A percentile compares a stretch with the other conserved stretches of the same genome.
Conservation (phyloP, 345 rosid genomes). For the Citrus cavaleriei region DNA sequence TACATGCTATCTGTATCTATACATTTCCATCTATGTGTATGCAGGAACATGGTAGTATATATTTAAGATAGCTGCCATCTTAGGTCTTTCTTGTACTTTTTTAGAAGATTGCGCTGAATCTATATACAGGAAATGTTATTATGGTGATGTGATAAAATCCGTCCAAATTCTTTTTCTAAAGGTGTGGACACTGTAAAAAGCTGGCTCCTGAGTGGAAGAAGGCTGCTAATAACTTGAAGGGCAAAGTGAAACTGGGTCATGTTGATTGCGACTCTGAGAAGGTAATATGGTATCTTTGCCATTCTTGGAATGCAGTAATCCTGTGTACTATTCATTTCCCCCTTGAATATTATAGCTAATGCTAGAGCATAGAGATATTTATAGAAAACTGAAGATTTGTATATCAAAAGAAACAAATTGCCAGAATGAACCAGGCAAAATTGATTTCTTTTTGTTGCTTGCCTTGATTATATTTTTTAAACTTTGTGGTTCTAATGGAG, state of each 20-base stretch:
- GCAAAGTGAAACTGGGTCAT: conserved; percentile 93
- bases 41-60: neutral
- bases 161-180: conserved; percentile 23
- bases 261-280: conserved; percentile 85
- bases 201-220: conserved; percentile 98
- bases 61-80: neutral
- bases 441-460: neutral
- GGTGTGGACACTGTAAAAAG: conserved; percentile 98
- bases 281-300: conserved; percentile 37
- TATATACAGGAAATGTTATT: neutral
- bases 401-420: neutral
- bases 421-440: neutral
- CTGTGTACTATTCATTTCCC: neutral
- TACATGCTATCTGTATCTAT: neutral
- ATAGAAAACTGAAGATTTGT: neutral
- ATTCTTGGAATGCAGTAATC: neutral
- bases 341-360: neutral
- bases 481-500: conserved; percentile 15
- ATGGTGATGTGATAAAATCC: conserved; percentile 5
- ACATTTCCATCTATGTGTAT: neutral
- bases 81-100: neutral
- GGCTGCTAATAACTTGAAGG: conserved; percentile 85
- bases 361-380: neutral
- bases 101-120: neutral
- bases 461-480: neutral